phyloP scores from a whole-genome alignment of 75 land plant genomes.

The Picea glauca region DNA sequence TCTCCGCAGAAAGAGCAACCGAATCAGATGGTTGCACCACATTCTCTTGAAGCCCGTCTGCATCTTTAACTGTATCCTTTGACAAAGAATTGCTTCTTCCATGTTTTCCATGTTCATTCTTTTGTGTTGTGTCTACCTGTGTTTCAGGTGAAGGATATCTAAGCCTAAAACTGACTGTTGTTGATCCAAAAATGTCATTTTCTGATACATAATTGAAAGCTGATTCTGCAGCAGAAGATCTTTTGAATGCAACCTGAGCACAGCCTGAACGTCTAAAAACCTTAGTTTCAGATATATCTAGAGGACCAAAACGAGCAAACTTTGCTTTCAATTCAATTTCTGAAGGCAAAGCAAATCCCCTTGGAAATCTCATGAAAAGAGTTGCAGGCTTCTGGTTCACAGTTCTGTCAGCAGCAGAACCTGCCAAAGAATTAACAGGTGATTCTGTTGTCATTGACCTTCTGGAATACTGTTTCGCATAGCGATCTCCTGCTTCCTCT shows the following conservation, averaged over 20 bases:
- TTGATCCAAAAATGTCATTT: constrained; percentile 12
- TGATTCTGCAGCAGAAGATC: constrained; percentile 16
- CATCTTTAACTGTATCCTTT: neutral
- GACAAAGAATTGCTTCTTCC: neutral
- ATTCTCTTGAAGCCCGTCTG: constrained; percentile 3
- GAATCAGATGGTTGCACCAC: constrained; percentile 7
- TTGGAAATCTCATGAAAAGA: constrained; percentile 15
- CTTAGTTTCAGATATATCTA: constrained; percentile 15
- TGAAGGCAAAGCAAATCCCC: constrained; percentile 15
- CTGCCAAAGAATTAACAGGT: neutral
- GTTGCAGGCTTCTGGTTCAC: neutral
- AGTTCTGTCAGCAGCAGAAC: neutral
- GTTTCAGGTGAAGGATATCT: constrained; percentile 1
- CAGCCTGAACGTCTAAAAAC: constrained; percentile 15
- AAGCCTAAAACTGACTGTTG: constrained; percentile 9
- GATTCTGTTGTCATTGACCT: neutral
- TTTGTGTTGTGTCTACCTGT: neutral
- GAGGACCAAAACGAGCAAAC: constrained; percentile 16
- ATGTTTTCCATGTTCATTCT: constrained; percentile 4
- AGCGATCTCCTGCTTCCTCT: constrained; percentile 3
- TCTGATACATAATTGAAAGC: constrained; percentile 14
- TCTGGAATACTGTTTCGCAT: constrained; percentile 9
- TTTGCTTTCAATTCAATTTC: constrained; percentile 15
- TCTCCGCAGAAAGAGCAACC: neutral
- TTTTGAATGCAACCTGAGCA: constrained; percentile 22